Base-by-base conservation (phyloP, 805 yeast species). In the Cyberlindnera misumaiensis region DNA sequence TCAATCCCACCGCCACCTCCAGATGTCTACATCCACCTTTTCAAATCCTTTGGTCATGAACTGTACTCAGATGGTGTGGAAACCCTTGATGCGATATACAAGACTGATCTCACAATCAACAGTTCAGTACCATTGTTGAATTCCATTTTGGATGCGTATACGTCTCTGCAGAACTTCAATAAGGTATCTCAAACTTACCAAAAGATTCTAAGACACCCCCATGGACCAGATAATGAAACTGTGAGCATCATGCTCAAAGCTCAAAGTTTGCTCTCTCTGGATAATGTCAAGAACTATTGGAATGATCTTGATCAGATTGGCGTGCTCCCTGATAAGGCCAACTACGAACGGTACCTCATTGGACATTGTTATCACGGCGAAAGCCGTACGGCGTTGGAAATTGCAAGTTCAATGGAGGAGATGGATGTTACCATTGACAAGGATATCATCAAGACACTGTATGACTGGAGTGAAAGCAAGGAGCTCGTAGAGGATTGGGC, bases 281-380 rank as follows among this genome's bases (percentile, higher is more conserved):
- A 67, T 4, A 75, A 76, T 38, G 84, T 80, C 7, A 72, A 70
- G 41, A 65, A 70, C 31, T 72, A 81, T 31, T 84, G 87, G 82
- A 66, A 71, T 38, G 72, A 72, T 41, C 55, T 83, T 36, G 63
- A 63, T 29, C 41, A 51, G 14, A 75, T 67, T 48, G 72, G 70
- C 1, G 58, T 83, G 5, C 46, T 65, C 11, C 84, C 85, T 0
- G 68, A 73, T 42, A 59, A 68, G 27, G 66, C 66, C 9, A 67
- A 79, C 26, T 72, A 70, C 52, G 69, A 67, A 30, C 86, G 81
- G 53, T 79, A 73, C 48, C 56, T 84, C 26, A 72, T 81, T 40
- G 84, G 87, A 0, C 79, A 82, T 53, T 80, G 83, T 43, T 80
- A 79, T 47, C 77, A 77, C 52, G 87, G 82, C 8, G 62, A 69